Percentiles rank a stretch among this genome's conserved stretches.
Evolutionary conservation across 2,329 filamentous ascomycete species (phyloP).

Genomic region (Talaromyces marneffei): DNA sequence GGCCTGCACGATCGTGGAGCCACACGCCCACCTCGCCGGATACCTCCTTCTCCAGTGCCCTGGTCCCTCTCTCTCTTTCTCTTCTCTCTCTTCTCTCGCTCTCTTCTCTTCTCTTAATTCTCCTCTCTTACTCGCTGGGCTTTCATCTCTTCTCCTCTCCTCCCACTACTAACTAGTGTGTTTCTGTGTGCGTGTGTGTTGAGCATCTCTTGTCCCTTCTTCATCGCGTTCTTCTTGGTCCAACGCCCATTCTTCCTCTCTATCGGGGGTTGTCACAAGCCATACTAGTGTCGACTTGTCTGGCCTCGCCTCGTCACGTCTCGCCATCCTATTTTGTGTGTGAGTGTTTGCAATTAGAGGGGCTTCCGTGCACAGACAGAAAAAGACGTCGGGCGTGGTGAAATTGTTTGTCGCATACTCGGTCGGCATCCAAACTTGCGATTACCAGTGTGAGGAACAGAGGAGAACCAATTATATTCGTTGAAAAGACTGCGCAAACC

Average conservation of each 20-base stretch:
- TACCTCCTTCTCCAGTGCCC: slow-evolving; percentile 12
- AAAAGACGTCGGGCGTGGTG: not conserved
- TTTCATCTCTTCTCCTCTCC: not conserved
- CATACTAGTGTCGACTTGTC: not conserved
- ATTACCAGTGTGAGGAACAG: not conserved
- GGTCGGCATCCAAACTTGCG: not conserved
- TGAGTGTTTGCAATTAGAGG: not conserved
- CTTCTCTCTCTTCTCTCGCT: not conserved
- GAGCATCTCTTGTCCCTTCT: not conserved
- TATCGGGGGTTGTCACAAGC: not conserved
- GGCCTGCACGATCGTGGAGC: slow-evolving; percentile 19
- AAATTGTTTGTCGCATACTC: slow-evolving; percentile 9
- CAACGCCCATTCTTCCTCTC: not conserved
- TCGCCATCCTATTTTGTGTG: not conserved
- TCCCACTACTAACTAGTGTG: not conserved
- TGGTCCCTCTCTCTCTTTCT: not conserved
- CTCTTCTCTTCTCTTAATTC: not conserved
- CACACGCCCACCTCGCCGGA: slow-evolving; percentile 16
- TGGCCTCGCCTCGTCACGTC: not conserved
- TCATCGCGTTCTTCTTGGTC: not conserved
- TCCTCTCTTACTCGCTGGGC: not conserved
- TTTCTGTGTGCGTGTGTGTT: no score
- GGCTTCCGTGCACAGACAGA: slow-evolving; percentile 2
- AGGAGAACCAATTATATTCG: not conserved
- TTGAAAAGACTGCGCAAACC: not conserved